Conservation (phyloP, 192 early-diverging fungal species). For the Obelidium mucronatum region DNA sequence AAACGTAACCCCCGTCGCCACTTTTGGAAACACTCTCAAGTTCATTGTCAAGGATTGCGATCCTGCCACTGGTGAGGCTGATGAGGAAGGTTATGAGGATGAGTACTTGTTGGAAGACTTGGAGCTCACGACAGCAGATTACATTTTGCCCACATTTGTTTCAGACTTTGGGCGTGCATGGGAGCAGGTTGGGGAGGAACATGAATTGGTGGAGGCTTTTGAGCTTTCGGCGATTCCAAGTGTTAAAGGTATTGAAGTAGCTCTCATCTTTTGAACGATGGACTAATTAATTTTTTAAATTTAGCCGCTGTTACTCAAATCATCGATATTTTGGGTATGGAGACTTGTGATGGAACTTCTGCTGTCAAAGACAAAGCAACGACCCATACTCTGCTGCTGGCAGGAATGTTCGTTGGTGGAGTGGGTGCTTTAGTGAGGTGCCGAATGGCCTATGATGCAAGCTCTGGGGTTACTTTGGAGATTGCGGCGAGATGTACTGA, state of each 20-base stretch:
- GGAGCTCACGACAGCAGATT: conserved; percentile 85
- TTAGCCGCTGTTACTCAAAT: conserved; percentile 73
- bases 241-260: conserved; percentile 70
- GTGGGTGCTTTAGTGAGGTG: conserved; percentile 76
- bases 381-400: conserved; percentile 85
- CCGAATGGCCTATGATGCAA: conserved; percentile 85
- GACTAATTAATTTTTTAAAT: conserved; percentile 13
- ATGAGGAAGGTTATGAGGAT: conserved; percentile 91
- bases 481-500: conserved; percentile 80
- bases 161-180: conserved; percentile 82
- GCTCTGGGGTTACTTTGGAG: conserved; percentile 92
- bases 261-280: too few relatives aligned
- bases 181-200: conserved; percentile 76
- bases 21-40: conserved; percentile 85
- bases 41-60: conserved; percentile 97
- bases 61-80: conserved; percentile 88
- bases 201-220: conserved; percentile 88
- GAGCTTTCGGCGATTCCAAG: conserved; percentile 79
- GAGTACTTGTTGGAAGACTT: conserved; percentile 93
- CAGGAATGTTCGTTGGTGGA: conserved; percentile 88
- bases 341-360: conserved; percentile 75
- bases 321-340: conserved; percentile 87
- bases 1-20: conserved; percentile 55
- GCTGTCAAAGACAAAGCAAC: conserved; percentile 68
- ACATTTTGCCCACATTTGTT: conserved; percentile 85